phyloP scores from a whole-genome alignment of 148 eudicot genomes.

The Talinum fruticosum region DNA sequence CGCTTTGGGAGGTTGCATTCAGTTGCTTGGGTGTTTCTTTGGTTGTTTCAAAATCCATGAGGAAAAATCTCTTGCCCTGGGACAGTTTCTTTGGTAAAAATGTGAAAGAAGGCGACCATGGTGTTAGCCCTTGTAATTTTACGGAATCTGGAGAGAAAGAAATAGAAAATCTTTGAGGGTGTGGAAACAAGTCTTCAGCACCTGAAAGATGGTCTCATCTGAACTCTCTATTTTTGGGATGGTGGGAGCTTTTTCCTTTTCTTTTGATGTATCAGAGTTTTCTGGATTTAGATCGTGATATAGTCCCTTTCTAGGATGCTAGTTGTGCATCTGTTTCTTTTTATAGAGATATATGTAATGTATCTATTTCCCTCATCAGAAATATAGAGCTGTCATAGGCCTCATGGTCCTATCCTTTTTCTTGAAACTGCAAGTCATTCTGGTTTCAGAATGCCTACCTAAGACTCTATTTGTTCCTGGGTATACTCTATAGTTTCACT shows the following conservation, averaged over 20 bases:
- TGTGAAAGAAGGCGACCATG: background rate
- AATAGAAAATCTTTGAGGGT: background rate
- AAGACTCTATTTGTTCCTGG: background rate
- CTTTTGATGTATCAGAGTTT: too few relatives aligned
- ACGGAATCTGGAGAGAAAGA: background rate
- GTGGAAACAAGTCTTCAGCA: background rate
- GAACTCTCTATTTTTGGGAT: background rate
- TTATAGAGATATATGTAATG: too few relatives aligned
- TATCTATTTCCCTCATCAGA: too few relatives aligned
- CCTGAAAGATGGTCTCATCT: too few relatives aligned
- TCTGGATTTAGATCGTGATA: too few relatives aligned
- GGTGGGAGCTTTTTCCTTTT: background rate
- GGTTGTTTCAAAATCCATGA: background rate
- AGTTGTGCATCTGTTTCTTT: too few relatives aligned
- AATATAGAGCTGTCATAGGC: too few relatives aligned
- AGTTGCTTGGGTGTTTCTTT: background rate
- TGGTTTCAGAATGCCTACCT: background rate
- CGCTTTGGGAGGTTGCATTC: background rate
- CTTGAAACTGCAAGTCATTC: too few relatives aligned
- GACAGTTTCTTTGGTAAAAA: background rate
- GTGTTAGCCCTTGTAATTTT: background rate
- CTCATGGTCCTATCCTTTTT: too few relatives aligned
- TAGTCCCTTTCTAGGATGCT: too few relatives aligned
- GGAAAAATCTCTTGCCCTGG: background rate
- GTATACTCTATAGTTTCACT: background rate